Evolutionary conservation across 179 eudicot genomes (phyloP).

Genomic region (Camellia oleifera): DNA sequence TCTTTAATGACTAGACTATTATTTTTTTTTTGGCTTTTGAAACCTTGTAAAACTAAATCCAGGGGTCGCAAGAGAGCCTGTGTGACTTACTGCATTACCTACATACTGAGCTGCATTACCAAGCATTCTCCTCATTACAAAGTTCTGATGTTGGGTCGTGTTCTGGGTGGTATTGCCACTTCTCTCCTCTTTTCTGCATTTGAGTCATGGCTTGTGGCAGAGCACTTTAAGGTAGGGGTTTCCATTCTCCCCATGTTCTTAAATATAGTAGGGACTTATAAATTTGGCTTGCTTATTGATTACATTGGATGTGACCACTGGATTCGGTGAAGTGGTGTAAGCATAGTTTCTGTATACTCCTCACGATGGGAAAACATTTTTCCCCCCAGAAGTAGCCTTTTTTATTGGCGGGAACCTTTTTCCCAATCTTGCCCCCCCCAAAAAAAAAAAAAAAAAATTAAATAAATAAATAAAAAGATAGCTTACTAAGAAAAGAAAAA

Average conservation of each 20-base stretch:
- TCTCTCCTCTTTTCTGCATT: slow-evolving; percentile 93
- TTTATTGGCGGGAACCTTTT: background rate
- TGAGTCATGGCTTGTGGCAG: slow-evolving; percentile 99
- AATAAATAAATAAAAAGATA: too few species aligned
- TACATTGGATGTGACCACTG: background rate
- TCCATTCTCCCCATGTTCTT: background rate
- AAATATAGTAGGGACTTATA: background rate
- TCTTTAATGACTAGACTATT: background rate
- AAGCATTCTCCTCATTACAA: slow-evolving; percentile 94
- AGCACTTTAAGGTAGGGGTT: slow-evolving; percentile 80
- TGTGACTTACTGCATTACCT: slow-evolving; percentile 87
- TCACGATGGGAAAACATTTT: background rate
- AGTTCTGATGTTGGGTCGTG: slow-evolving; percentile 85
- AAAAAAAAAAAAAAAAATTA: too few species aligned
- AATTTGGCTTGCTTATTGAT: background rate
- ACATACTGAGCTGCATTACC: slow-evolving; percentile 92
- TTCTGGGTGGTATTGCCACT: slow-evolving; percentile 92
- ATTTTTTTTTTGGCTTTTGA: background rate
- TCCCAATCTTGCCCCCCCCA: background rate
- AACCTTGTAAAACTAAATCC: slow-evolving; percentile 10
- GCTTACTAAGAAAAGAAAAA: too few species aligned
- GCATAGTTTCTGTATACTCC: background rate
- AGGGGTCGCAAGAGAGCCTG: slow-evolving; percentile 96
- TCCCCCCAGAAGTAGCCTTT: background rate
- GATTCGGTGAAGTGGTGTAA: slow-evolving; percentile 1